Evolutionary conservation across 1,139 yeast genomes (phyloP).

Genomic region (Lodderomyces elongisporus): DNA sequence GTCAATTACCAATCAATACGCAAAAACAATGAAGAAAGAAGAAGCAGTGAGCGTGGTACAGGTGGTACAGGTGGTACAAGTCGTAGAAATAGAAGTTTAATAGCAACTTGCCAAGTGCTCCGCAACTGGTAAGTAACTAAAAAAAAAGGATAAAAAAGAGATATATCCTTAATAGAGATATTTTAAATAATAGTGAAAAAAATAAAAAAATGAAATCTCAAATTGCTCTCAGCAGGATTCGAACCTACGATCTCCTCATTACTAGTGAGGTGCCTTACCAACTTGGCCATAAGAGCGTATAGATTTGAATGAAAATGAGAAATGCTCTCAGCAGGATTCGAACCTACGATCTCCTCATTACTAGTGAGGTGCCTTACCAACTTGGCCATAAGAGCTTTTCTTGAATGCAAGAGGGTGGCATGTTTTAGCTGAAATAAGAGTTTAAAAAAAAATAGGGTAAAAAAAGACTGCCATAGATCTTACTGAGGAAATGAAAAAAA

Average conservation of each 20-base stretch:
- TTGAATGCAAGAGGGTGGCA: no score
- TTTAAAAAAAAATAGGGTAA: no score
- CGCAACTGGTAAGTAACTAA: background rate
- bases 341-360: constrained; percentile 88
- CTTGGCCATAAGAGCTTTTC: constrained; percentile 62
- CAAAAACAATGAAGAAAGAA: no score
- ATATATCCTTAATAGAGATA: background rate
- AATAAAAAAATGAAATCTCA: background rate
- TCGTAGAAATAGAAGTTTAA: no score
- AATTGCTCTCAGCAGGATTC: constrained; percentile 74
- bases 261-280: constrained; percentile 91
- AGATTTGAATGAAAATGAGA: no score
- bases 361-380: constrained; percentile 93
- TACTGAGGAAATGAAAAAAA: no score
- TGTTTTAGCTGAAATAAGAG: no score
- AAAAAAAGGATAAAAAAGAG: background rate
- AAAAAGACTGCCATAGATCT: no score
- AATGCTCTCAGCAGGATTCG: constrained; percentile 77
- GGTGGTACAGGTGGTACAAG: no score
- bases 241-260: constrained; percentile 88
- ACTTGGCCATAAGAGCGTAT: constrained; percentile 73
- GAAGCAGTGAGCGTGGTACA: no score
- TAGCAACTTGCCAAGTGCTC: no score
- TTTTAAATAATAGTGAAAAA: background rate
- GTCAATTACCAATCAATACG: no score